These are phyloP conservation scores for Cutaneotrichosporon curvatum DNA, from an alignment of 1,284 basidiomycete genomes.

Conservation along the genomic window DNA sequence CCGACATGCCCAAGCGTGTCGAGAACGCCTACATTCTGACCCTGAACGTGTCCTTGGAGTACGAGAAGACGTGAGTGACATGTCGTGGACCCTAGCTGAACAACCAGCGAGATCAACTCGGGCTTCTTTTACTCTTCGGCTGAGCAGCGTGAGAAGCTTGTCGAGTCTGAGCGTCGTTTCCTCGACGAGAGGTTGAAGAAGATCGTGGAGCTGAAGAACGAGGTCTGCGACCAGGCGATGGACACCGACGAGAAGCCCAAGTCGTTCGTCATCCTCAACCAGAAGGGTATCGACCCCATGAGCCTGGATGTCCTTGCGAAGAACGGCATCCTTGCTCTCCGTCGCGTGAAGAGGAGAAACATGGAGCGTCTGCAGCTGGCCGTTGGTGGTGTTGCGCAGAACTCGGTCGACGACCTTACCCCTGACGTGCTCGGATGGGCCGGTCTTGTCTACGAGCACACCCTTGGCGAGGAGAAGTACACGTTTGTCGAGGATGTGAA, in stretches of 20 bases:
- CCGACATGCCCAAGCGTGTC: constrained; percentile 97
- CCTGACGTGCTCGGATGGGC: constrained; percentile 93
- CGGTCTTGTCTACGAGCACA: constrained; percentile 97
- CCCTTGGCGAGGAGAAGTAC: constrained; percentile 97
- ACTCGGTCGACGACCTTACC: constrained; percentile 92
- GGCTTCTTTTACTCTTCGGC: constrained; percentile 99
- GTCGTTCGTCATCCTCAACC: constrained; percentile 94
- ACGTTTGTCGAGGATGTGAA: constrained; percentile 97
- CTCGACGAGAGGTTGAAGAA: constrained; percentile 93
- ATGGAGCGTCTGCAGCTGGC: constrained; percentile 93
- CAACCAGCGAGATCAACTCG: constrained; percentile 88
- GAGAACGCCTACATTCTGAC: constrained; percentile 96
- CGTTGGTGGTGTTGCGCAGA: constrained; percentile 92
- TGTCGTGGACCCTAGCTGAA: neutral
- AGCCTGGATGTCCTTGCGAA: constrained; percentile 94
- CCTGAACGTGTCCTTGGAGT: constrained; percentile 95
- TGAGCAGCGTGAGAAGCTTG: constrained; percentile 97
- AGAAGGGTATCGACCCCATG: constrained; percentile 99
- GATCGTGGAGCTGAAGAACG: constrained; percentile 94
- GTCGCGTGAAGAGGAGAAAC: constrained; percentile 92
- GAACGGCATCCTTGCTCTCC: constrained; percentile 89
- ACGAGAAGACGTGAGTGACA: constrained; percentile 89
- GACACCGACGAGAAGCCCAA: constrained; percentile 59
- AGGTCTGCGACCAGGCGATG: constrained; percentile 86
- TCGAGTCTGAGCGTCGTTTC: constrained; percentile 91